Evolutionary conservation across 352 stramenopile genomes (phyloP), one percentile per base, ranked within the genome.

Genomic region (Blastocystis sp.): DNA sequence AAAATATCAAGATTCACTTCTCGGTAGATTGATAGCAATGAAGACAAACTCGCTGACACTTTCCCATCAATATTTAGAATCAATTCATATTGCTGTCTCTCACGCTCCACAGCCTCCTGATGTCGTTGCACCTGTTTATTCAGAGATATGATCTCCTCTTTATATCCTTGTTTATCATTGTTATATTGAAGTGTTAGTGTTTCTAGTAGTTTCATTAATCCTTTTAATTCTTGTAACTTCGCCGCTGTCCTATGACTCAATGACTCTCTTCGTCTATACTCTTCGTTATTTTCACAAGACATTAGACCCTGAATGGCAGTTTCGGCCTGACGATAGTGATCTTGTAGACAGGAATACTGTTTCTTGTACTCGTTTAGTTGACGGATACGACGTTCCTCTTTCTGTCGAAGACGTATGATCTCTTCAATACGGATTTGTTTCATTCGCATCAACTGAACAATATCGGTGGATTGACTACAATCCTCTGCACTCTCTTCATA

Each of bases 1-100:
- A 84, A 57, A 84, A 84, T 84, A 35, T 69, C 73, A 22, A 84
- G 15, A 68, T 84, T 84, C 22, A 84, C 30, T 19, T 6, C 24
- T 11, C 73, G 73, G 51, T 66, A 84, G 56, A 84, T 84, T 6
- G 27, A 30, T 1, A 84, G 73, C 5, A 84, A 51, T 24, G 51
- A 64, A 19, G 11, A 7, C 51, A 84, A 27, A 33, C 48, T 68
- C 30, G 64, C 22, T 48, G 51, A 51, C 13, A 84, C 73, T 35
- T 84, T 84, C 53, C 30, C 51, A 6, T 66, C 51, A 33, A 84
- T 84, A 27, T 57, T 57, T 33, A 22, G 22, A 44, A 84, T 68
- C 51, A 84, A 44, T 19, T n/a, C 24, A 44, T 68, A 84, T 7
- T 84, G 73, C 27, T 84, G 53, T 0, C 59, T 37, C 9, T 84